A percentile compares a stretch with the other conserved stretches of the same genome.
Conservation (phyloP, 179 eudicot species). For the Patellifolia procumbens region DNA sequence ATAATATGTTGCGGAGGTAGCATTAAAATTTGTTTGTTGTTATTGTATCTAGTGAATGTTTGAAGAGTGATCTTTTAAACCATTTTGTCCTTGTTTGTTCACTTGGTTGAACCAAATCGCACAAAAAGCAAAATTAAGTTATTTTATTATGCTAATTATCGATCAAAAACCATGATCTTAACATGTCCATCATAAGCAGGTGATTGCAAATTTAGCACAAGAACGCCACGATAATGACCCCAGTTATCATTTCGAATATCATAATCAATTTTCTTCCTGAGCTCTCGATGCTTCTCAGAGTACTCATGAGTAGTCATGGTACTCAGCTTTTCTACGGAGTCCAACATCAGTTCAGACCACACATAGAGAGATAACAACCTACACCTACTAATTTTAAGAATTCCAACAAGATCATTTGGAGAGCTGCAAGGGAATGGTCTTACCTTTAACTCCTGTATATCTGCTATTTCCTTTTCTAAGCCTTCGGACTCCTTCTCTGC, state of each 20-base stretch:
- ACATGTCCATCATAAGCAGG: constrained; percentile 15
- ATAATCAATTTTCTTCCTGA: constrained; percentile 93
- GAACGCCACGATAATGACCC: constrained; percentile 55
- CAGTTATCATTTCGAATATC: constrained; percentile 95
- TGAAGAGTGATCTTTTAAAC: background rate
- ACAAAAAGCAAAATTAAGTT: constrained; percentile 3
- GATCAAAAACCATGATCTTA: constrained; percentile 21
- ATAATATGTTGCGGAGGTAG: no score
- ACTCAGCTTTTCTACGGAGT: constrained; percentile 57
- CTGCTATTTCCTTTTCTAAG: constrained; percentile 87
- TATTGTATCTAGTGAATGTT: background rate
- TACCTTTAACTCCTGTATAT: constrained; percentile 90
- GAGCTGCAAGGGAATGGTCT: background rate
- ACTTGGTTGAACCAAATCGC: background rate
- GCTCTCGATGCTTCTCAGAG: constrained; percentile 88
- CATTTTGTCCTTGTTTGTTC: background rate
- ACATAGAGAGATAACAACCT: background rate
- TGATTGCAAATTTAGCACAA: constrained; percentile 13
- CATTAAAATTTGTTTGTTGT: background rate
- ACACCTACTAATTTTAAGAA: background rate
- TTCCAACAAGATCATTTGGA: background rate
- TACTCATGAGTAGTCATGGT: constrained; percentile 98
- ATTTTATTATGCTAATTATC: constrained; percentile 18
- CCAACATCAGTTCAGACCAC: background rate
- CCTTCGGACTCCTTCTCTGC: constrained; percentile 94